Conservation (phyloP, 1,284 basidiomycete species). For the Thecaphora thlaspeos region DNA sequence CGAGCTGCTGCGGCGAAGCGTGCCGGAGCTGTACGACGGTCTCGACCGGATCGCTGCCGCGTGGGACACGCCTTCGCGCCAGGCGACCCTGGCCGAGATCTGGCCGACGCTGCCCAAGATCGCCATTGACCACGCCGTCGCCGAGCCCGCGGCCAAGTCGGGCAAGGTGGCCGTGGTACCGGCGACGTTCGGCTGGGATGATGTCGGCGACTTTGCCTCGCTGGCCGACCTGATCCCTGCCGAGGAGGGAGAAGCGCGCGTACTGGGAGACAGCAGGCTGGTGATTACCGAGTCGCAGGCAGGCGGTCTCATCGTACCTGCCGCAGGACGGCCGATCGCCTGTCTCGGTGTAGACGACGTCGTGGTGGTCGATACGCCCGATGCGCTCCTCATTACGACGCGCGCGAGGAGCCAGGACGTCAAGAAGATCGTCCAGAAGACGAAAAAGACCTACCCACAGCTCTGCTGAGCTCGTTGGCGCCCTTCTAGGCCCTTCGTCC, state of each 20-base stretch:
- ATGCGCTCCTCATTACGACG: constrained; percentile 55
- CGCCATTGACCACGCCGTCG: constrained; percentile 57
- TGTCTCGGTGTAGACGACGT: constrained; percentile 57
- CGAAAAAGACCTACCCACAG: constrained; percentile 50
- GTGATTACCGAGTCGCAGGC: constrained; percentile 55
- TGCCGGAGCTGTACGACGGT: constrained; percentile 51
- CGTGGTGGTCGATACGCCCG: constrained; percentile 55
- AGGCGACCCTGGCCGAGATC: constrained; percentile 32
- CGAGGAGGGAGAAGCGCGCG: constrained; percentile 54
- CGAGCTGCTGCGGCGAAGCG: constrained; percentile 39
- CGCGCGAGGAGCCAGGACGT: constrained; percentile 55
- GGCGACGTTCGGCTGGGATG: constrained; percentile 58
- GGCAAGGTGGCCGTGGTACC: constrained; percentile 56
- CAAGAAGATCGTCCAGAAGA: constrained; percentile 55
- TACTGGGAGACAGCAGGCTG: constrained; percentile 49
- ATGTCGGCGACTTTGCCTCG: constrained; percentile 55
- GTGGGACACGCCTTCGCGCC: constrained; percentile 46
- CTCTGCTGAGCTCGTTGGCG: constrained; percentile 29
- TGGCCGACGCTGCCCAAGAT: constrained; percentile 56
- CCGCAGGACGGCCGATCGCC: constrained; percentile 49
- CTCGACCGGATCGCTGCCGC: constrained; percentile 46
- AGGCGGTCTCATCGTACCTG: constrained; percentile 53
- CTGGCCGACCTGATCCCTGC: constrained; percentile 56
- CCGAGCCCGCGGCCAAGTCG: constrained; percentile 53
- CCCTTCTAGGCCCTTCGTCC: neutral